Evolutionary conservation across 2,329 filamentous ascomycete genomes (phyloP).

Genomic region (Podosphaera aphanis): DNA sequence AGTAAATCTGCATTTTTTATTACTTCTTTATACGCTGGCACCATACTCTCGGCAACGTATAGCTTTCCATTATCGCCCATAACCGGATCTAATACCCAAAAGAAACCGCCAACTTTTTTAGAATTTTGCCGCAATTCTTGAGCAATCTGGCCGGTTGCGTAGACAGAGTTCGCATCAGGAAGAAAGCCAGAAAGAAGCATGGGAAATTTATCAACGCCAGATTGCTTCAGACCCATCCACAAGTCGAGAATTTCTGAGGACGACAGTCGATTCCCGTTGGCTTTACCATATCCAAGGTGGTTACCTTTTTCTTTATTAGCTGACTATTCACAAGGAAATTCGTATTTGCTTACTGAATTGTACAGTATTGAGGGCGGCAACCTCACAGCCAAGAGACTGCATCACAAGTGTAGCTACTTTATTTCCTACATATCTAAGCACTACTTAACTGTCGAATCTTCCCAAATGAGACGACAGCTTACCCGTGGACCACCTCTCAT

Average conservation of each 20-base stretch:
- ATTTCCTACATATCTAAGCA: conserved; percentile 73
- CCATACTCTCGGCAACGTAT: conserved; percentile 78
- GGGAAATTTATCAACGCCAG: conserved; percentile 70
- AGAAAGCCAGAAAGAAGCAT: conserved; percentile 91
- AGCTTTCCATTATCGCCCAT: conserved; percentile 91
- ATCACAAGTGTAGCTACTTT: conserved; percentile 91
- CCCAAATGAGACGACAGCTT: conserved; percentile 19
- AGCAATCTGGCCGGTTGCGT: conserved; percentile 65
- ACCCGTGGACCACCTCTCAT: conserved; percentile 50
- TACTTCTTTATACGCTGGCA: conserved; percentile 69
- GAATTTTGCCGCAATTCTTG: conserved; percentile 51
- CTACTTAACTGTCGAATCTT: conserved; percentile 5
- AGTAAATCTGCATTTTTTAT: conserved; percentile 72
- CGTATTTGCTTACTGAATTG: conserved; percentile 95
- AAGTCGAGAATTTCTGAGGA: conserved; percentile 65
- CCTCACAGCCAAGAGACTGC: conserved; percentile 82
- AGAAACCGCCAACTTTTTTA: conserved; percentile 51
- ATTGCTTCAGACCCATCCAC: conserved; percentile 64
- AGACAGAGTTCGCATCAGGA: conserved; percentile 63
- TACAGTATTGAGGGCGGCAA: conserved; percentile 83
- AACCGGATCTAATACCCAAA: conserved; percentile 93
- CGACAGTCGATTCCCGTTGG: conserved; percentile 62
- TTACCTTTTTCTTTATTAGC: conserved; percentile 39
- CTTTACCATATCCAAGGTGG: conserved; percentile 76
- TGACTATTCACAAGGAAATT: conserved; percentile 5